Evolutionary conservation across 352 stramenopile genomes (phyloP).

Genomic region (Globisporangium apiculatum): DNA sequence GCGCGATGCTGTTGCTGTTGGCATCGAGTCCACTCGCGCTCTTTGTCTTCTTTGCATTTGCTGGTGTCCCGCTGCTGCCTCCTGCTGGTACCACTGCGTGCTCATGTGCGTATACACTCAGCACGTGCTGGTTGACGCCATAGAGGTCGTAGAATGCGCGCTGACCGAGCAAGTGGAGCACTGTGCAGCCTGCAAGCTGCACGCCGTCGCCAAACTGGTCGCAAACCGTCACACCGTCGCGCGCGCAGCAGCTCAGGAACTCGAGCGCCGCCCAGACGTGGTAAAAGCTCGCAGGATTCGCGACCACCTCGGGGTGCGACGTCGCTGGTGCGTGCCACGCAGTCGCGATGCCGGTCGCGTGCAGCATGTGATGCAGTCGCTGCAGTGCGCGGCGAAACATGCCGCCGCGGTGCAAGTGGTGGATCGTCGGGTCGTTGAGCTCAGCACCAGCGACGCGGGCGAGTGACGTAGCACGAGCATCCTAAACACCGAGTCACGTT

Average conservation of each 20-base stretch:
- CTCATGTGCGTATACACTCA: constrained; percentile 37
- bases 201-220: constrained; percentile 53
- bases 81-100: neutral
- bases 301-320: constrained; percentile 37
- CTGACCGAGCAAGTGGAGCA: constrained; percentile 52
- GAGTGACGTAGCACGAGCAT: neutral
- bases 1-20: neutral
- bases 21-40: neutral
- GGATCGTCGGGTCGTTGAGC: neutral
- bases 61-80: neutral
- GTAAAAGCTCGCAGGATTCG: constrained; percentile 43
- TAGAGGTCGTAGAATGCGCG: constrained; percentile 47
- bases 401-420: neutral
- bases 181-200: constrained; percentile 44
- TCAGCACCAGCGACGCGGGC: neutral
- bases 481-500: neutral
- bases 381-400: constrained; percentile 14
- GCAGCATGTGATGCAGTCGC: constrained; percentile 23
- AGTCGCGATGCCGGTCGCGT: constrained; percentile 21
- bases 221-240: constrained; percentile 16
- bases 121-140: constrained; percentile 52
- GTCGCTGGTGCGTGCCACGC: constrained; percentile 28
- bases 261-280: constrained; percentile 61
- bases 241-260: constrained; percentile 41
- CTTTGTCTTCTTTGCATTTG: neutral